Conservation (phyloP, 768 basidiomycete genomes). For the Tulasnella sp. region DNA sequence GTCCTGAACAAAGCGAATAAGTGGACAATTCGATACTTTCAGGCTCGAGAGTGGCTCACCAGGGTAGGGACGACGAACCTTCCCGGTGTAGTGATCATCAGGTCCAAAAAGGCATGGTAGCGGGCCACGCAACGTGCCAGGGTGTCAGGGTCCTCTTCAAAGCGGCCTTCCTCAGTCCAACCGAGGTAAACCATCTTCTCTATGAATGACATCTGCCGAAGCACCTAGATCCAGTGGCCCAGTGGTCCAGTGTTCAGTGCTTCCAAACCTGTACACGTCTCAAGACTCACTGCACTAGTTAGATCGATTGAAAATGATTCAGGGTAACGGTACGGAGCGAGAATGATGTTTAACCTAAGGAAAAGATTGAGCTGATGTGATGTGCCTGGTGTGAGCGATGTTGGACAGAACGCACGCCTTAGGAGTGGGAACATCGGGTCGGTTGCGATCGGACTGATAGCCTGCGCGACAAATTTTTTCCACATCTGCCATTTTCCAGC, state of each 20-base stretch:
- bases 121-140: conserved; percentile 12
- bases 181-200: conserved; percentile 12
- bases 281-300: conserved; percentile 11
- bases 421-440: not conserved
- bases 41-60: not conserved
- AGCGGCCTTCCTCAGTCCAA: conserved; percentile 4
- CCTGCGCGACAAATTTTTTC: not conserved
- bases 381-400: not conserved
- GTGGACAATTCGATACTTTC: not conserved
- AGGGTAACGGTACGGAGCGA: conserved; percentile 69
- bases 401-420: not conserved
- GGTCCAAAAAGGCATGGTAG: conserved; percentile 19
- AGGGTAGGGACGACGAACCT: conserved; percentile 18
- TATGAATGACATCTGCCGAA: conserved; percentile 9
- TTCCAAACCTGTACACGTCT: not conserved
- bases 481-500: not conserved
- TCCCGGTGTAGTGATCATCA: conserved; percentile 7
- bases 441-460: not conserved
- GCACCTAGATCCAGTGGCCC: not conserved
- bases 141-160: not conserved
- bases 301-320: conserved; percentile 26
- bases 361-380: conserved; percentile 30
- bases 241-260: not conserved
- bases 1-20: not conserved
- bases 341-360: conserved; percentile 63